Conservation (phyloP, 2,329 filamentous ascomycete genomes). For the Talaromyces rugulosus region DNA sequence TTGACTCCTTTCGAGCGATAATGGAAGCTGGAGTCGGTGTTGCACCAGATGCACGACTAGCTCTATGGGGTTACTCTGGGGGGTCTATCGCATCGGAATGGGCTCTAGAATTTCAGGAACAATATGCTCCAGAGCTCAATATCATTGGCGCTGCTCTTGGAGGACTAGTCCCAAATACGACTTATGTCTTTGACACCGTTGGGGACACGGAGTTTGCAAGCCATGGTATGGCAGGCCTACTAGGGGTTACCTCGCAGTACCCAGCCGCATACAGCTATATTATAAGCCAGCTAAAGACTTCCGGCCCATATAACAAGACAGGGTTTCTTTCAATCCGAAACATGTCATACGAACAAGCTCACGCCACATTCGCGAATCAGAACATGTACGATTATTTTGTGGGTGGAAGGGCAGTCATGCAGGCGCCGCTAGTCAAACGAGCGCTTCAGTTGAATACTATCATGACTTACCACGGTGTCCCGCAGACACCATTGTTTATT, state of each 20-base stretch:
- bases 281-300: not conserved
- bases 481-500: conserved; percentile 45
- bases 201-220: not conserved
- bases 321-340: not conserved
- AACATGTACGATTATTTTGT: not conserved
- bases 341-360: not conserved
- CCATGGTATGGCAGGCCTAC: conserved; percentile 17
- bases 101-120: conserved; percentile 46
- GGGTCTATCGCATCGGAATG: conserved; percentile 48
- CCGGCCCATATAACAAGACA: not conserved
- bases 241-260: conserved; percentile 23
- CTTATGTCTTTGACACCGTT: conserved; percentile 4
- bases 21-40: conserved; percentile 29
- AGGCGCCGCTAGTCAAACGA: not conserved
- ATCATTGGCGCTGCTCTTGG: conserved; percentile 49
- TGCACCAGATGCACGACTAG: conserved; percentile 27
- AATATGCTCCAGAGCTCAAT: conserved; percentile 48
- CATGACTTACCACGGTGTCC: conserved; percentile 20
- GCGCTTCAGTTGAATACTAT: not conserved
- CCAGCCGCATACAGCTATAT: conserved; percentile 2
- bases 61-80: conserved; percentile 56
- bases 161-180: conserved; percentile 42
- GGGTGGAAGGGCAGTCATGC: not conserved
- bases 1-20: conserved; percentile 43
- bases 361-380: not conserved